phyloP scores from a whole-genome alignment of 2,329 filamentous ascomycete genomes.

The Sporothrix protearum region DNA sequence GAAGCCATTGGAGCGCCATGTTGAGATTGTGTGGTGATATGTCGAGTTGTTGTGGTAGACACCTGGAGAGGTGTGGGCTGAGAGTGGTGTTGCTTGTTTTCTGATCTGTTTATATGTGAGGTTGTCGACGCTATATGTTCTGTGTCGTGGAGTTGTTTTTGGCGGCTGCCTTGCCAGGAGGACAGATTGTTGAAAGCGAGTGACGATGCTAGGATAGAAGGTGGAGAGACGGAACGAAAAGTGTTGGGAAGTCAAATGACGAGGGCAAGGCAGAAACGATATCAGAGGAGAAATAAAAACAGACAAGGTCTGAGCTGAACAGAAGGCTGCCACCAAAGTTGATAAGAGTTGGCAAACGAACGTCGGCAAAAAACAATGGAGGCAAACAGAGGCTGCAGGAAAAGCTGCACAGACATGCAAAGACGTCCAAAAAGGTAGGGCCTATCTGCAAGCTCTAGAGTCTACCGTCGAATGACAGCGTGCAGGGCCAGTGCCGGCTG shows the following conservation, averaged over 20 bases:
- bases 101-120: neutral
- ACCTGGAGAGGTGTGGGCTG: neutral
- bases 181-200: constrained; percentile 8
- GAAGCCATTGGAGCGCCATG: constrained; percentile 13
- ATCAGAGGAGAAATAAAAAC: neutral
- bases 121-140: neutral
- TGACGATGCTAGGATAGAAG: neutral
- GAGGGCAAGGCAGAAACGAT: constrained; percentile 1
- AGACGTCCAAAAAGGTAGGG: neutral
- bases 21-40: neutral
- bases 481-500: constrained; percentile 18
- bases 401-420: neutral
- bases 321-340: neutral
- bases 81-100: neutral
- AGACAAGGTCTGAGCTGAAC: neutral
- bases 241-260: neutral
- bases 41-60: neutral
- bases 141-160: neutral
- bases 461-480: constrained; percentile 17
- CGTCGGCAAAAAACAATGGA: neutral
- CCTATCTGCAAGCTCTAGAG: neutral
- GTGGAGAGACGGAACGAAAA: neutral
- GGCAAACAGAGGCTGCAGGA: neutral
- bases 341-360: neutral
- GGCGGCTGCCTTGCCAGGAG: constrained; percentile 10